phyloP scores from a whole-genome alignment of 1,284 basidiomycete genomes.

The Ustilago curta region DNA sequence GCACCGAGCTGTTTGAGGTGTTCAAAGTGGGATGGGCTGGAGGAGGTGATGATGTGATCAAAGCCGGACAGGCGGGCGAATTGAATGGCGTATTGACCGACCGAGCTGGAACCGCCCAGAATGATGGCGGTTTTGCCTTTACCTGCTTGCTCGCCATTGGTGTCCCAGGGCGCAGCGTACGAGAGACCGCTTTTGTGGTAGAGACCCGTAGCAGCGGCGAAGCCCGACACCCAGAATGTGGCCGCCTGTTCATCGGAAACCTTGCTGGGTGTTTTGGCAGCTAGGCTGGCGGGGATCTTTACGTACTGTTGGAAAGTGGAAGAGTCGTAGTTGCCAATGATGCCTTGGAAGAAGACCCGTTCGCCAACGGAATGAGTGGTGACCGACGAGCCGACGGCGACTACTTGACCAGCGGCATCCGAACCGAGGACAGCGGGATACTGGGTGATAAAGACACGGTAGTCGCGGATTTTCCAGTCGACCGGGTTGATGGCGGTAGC shows the following conservation, averaged over 20 bases:
- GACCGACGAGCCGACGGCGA: conserved; percentile 31
- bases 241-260: conserved; percentile 56
- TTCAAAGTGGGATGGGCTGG: conserved; percentile 38
- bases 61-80: conserved; percentile 57
- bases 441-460: conserved; percentile 33
- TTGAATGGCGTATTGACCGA: conserved; percentile 62
- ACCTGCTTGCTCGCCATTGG: conserved; percentile 35
- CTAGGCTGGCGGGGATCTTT: conserved; percentile 48
- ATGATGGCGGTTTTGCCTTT: conserved; percentile 55
- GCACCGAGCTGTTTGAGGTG: conserved; percentile 53
- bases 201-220: conserved; percentile 43
- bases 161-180: conserved; percentile 51
- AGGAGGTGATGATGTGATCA: conserved; percentile 50
- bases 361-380: conserved; percentile 45
- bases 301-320: conserved; percentile 59
- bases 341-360: conserved; percentile 63
- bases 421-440: conserved; percentile 55
- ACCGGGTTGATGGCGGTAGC: conserved; percentile 61
- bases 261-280: conserved; percentile 47
- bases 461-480: conserved; percentile 59
- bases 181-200: conserved; percentile 47
- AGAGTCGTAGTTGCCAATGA: conserved; percentile 39
- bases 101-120: conserved; percentile 51
- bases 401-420: conserved; percentile 55
- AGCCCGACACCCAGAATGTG: conserved; percentile 49